Percentiles rank a stretch among this genome's conserved stretches.
phyloP scores from a whole-genome alignment of 208 protist species.

The Wallacemonas sp. region DNA sequence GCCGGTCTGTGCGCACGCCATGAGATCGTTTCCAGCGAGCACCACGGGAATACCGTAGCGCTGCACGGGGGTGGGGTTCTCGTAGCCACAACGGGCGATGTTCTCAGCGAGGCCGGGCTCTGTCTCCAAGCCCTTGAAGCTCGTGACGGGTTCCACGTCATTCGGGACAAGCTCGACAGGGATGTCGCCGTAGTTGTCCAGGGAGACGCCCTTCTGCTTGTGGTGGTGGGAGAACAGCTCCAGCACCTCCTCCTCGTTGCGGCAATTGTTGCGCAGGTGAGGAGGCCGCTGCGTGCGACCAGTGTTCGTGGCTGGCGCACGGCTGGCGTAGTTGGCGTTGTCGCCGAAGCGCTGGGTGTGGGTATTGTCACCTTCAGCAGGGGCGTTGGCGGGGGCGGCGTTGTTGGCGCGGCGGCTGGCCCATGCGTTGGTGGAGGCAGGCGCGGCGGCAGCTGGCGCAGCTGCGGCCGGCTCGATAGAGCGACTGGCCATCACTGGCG shows the following conservation, averaged over 20 bases:
- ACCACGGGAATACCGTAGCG: slow-evolving; percentile 96
- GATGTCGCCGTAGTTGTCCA: slow-evolving; percentile 87
- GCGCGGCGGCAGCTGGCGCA: slow-evolving; percentile 1
- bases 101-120: slow-evolving; percentile 90
- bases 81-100: slow-evolving; percentile 94
- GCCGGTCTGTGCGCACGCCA: slow-evolving; percentile 99
- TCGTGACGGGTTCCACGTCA: slow-evolving; percentile 65
- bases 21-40: slow-evolving; percentile 92
- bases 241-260: slow-evolving; percentile 70
- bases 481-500: no score
- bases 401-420: slow-evolving; percentile 11
- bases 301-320: neutral
- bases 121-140: slow-evolving; percentile 88
- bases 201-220: slow-evolving; percentile 71
- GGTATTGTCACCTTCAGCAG: slow-evolving; percentile 20
- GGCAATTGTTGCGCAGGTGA: slow-evolving; percentile 71
- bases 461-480: no score
- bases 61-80: slow-evolving; percentile 98
- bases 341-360: slow-evolving; percentile 16
- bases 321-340: neutral
- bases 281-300: slow-evolving; percentile 57
- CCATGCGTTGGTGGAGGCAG: slow-evolving; percentile 11
- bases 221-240: slow-evolving; percentile 74
- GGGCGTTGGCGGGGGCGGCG: neutral
- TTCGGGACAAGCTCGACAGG: slow-evolving; percentile 83